Evolutionary conservation across 2,329 filamentous ascomycete genomes (phyloP), one percentile per base, ranked within the genome.

Genomic region (Septoria linicola): DNA sequence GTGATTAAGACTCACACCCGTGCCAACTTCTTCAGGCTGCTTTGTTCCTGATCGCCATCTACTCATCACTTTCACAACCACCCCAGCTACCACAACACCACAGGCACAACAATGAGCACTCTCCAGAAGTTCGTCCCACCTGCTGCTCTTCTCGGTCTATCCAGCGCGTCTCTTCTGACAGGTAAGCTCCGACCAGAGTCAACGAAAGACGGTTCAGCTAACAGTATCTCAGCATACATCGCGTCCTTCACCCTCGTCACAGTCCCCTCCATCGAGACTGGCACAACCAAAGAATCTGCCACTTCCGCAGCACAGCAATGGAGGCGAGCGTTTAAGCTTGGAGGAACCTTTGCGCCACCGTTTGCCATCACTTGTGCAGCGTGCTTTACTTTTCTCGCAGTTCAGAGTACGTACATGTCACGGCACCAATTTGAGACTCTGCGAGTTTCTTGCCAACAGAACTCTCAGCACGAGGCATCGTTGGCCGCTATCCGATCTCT

Each of bases 291-390:
- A 13, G 35, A 62, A 1, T 30, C 44, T 8, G 57, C 55, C 25
- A 45, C 55, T 46, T 39, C 60, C 2, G 30, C 44, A 2, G 57
- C 55, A 19, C 52, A 60, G 52, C 62, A 66, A 58, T 66, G 62
- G 61, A 46, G 48, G 19, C 43, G 46, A 14, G 41, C 53, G 8
- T 66, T 50, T 49, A 50, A 61, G 10, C 47, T 60, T 16, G 64
- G 64, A 27, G 54, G 41, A 19, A 30, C 44, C 6, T 51, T 48
- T 1, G 55, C 55, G 8, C 64, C 60, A 1, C 56, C 51, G 7
- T 16, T 63, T 8, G 63, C 61, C 6, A 20, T 62, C 23, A 47
- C 48, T 19, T 42, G 49, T 27, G 55, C 59, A 17, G 32, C 51
- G 34, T 54, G 52, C 42, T 59, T 59, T 20, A 52, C 32, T 1